Conservation (phyloP, 306 rosid genomes). For the Prinsepia uniflora region DNA sequence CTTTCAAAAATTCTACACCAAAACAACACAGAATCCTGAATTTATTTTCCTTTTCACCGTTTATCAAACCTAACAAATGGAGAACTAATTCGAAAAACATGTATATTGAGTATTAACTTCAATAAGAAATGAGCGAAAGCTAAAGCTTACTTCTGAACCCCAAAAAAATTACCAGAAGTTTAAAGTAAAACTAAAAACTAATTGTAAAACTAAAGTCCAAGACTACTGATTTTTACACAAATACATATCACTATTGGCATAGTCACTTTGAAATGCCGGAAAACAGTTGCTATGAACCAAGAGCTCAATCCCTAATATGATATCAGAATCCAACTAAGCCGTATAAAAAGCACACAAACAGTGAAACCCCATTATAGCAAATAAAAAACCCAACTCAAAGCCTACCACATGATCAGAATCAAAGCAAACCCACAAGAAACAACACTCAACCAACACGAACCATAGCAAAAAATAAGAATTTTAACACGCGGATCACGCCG, state of each 20-base stretch:
- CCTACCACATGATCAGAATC: slow-evolving; percentile 23
- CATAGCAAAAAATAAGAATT: slow-evolving; percentile 26
- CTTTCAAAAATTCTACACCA: not conserved
- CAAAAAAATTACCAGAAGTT: slow-evolving; percentile 5
- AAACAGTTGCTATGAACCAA: slow-evolving; percentile 7
- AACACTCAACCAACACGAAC: slow-evolving; percentile 25
- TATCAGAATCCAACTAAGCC: slow-evolving; percentile 30
- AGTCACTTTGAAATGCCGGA: slow-evolving; percentile 6
- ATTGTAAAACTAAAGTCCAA: slow-evolving; percentile 16
- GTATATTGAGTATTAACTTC: not conserved
- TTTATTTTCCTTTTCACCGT: not conserved
- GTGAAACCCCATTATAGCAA: slow-evolving; percentile 40
- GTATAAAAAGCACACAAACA: slow-evolving; percentile 36
- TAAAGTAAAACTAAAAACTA: not conserved
- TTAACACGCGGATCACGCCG: slow-evolving; percentile 41
- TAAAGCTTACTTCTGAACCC: slow-evolving; percentile 9
- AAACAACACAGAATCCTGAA: not conserved
- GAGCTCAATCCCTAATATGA: slow-evolving; percentile 29
- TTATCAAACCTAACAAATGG: not conserved
- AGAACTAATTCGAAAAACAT: not conserved
- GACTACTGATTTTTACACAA: slow-evolving; percentile 17
- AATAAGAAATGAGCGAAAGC: not conserved
- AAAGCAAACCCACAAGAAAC: slow-evolving; percentile 24
- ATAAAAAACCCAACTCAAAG: slow-evolving; percentile 33
- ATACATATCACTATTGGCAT: not conserved